Conservation (phyloP, 148 eudicot genomes). For the Nyssa sinensis region DNA sequence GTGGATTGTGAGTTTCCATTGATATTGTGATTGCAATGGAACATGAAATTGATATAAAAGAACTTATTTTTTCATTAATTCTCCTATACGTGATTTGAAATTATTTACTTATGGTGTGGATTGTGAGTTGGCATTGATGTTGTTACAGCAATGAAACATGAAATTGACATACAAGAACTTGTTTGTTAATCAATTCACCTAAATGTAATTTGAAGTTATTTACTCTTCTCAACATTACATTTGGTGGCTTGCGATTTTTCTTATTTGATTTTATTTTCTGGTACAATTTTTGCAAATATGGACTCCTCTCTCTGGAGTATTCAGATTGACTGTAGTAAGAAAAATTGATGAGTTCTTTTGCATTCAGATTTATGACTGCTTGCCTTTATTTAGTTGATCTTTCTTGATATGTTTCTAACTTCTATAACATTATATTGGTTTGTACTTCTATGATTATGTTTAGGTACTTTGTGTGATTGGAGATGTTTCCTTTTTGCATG, state of each 20-base stretch:
- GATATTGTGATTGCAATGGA: not conserved
- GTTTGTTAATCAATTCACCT: not conserved
- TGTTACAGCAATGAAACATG: not conserved
- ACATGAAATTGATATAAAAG: not conserved
- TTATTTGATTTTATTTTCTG: not conserved
- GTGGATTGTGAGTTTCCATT: not conserved
- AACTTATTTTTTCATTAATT: too few species aligned
- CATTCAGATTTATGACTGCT: not conserved
- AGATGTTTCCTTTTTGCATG: constrained; percentile 92
- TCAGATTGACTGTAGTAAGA: not conserved
- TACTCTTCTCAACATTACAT: not conserved
- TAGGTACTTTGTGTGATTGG: constrained; percentile 86
- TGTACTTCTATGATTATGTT: constrained; percentile 12
- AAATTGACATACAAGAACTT: not conserved
- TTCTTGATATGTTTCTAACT: not conserved
- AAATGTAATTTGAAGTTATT: not conserved
- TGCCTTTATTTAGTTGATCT: not conserved
- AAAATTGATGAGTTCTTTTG: not conserved
- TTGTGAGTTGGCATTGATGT: not conserved
- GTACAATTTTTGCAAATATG: not conserved
- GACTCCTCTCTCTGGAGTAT: not conserved
- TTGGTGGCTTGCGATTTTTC: not conserved
- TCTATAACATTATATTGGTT: constrained; percentile 1
- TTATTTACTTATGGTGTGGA: too few species aligned
- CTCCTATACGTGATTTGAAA: too few species aligned